These are phyloP conservation scores for Cystofilobasidium bisporidii DNA, from an alignment of 768 basidiomycete genomes.

Conservation along the genomic window DNA sequence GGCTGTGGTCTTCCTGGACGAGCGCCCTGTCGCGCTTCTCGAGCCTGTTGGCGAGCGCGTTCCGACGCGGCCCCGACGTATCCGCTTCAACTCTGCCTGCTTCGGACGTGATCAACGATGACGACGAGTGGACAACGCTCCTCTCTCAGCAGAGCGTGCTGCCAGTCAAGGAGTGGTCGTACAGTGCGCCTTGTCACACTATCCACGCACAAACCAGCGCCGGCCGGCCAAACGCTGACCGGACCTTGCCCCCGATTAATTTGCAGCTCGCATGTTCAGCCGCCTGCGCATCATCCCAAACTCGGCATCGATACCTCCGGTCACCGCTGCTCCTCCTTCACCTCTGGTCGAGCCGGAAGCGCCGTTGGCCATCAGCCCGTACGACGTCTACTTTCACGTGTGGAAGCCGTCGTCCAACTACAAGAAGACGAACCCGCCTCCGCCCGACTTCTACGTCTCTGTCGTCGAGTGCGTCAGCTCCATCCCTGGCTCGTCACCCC, in stretches of 20 bases:
- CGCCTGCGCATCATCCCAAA: conserved; percentile 15
- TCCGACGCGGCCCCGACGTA: not conserved
- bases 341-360: not conserved
- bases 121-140: conserved; percentile 8
- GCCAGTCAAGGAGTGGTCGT: not conserved
- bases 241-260: not conserved
- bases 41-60: not conserved
- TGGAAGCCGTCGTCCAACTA: conserved; percentile 19
- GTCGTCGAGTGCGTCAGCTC: not conserved
- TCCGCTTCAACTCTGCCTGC: not conserved
- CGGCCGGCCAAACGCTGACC: not conserved
- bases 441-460: conserved; percentile 9
- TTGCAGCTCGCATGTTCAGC: conserved; percentile 13
- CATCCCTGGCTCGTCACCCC: too few species aligned
- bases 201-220: not conserved
- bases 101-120: too few species aligned
- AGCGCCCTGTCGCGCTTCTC: not conserved
- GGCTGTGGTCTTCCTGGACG: not conserved
- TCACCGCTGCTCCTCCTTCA: too few species aligned
- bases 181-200: not conserved
- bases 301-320: not conserved
- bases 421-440: conserved; percentile 17
- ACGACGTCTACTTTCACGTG: conserved; percentile 25
- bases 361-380: not conserved
- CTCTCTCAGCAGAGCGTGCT: conserved; percentile 3